Base-by-base conservation (phyloP, 2,329 filamentous ascomycete genomes). In the Zymoseptoria crescenta region DNA sequence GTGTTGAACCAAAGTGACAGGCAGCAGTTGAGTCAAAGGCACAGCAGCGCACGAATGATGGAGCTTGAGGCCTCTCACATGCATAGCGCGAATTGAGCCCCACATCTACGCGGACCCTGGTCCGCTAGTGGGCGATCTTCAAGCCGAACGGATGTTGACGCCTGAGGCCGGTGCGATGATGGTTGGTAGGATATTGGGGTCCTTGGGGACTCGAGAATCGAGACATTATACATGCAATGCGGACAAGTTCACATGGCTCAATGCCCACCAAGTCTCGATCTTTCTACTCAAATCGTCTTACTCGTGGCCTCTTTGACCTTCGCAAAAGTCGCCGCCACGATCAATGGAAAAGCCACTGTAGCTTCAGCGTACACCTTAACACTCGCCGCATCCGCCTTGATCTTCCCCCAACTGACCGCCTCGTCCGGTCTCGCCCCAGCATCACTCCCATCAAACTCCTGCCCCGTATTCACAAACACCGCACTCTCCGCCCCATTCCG, bases 361-460 rank as follows among this genome's bases (percentile, higher is more conserved):
- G 85, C 85, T 72, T 88, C 85, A 16, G 83, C 84, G 67, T 86
- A 86, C 4, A 86, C 82, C 85, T 97, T 99, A 58, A 97, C 92
- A 68, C 86, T 88, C 63, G 94, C 87, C 1, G 88, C 94, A 56
- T 87, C 89, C 49, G 86, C 80, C 75, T 95, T 96, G 75, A 99
- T 96, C 80, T 99, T 99, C 2, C 94, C 94, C 94, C 94, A 99
- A 63, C 92, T 96, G 16, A 99, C 89, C 4, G 94, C 94, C 77
- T 99, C 94, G 69, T 99, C 94, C 4, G 94, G 94, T 57, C 94
- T 81, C 3, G 94, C 94, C 1, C 94, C 94, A 0, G 94, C 93
- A 76, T 99, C 94, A 68, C 91, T 96, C 2, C 94, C 94, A 73
- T 99, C 94, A 72, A 96, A 99, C 73, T 99, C 94, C 73, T 96